Evolutionary conservation across 441 rosid genomes (phyloP), one percentile per base, ranked within the genome.

Genomic region (Erysimum cheiri): DNA sequence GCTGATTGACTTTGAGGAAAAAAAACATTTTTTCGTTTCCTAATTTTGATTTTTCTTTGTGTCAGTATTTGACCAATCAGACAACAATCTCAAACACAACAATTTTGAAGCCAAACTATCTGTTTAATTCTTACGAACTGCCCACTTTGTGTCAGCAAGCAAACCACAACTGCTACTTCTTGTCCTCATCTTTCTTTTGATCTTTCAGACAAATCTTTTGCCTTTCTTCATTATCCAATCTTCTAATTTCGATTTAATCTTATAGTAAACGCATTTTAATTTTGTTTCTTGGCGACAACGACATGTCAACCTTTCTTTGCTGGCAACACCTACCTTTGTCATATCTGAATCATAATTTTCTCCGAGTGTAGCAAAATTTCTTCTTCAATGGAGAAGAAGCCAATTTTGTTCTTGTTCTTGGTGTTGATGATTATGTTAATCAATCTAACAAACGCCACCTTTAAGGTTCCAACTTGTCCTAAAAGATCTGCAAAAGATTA

Each of bases 321-420:
- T 41, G 47, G 47, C 47, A 41, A 41, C 47, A 41, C 47, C 47
- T 41, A 41, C 47, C 47, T 41, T 40, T 40, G 44, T 13, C 44
- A 40, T 40, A 14, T 40, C 44, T 41, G 47, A n/a, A n/a, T 41
- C 19, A 6, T 41, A n/a, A 1, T 41, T 41, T 41, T 41, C 47
- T 41, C 47, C 17, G 5, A 41, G 47, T 41, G 0, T 41, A 41
- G 9, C 19, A 13, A 31, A 31, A 12, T 40, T n/a, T 41, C 8
- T 6, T 41, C 47, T 41, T 6, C 47, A 13, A 41, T 41, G 47
- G 47, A 41, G 47, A 41, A 41, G 47, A 41, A 41, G 47, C 47
- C 5, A 8, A 6, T 41, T 41, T 6, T 14, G 47, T 41, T 41
- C 4, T 33, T 33, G 37, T 44, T 43, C 9, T 14, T 44, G 10